Evolutionary conservation across 768 basidiomycete genomes (phyloP).

Genomic region (Lactarius psammicola): DNA sequence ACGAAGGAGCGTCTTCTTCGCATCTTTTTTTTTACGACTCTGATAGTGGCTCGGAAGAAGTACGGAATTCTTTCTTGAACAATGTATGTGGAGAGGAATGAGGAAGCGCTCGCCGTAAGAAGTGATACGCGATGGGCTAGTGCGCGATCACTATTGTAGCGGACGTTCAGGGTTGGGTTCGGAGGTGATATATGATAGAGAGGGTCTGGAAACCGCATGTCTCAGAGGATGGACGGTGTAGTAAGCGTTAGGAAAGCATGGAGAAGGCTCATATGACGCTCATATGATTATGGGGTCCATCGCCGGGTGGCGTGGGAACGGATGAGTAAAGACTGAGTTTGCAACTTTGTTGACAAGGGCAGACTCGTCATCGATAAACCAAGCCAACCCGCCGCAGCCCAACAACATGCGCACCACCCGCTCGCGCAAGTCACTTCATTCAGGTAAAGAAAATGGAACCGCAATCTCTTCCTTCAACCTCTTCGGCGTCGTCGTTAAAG

Average conservation of each 20-base stretch:
- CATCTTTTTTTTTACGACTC: background rate
- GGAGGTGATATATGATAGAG: background rate
- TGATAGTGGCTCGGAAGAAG: conserved; percentile 2
- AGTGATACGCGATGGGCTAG: background rate
- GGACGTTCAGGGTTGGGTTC: background rate
- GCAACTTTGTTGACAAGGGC: background rate
- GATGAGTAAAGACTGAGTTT: conserved; percentile 12
- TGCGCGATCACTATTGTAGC: background rate
- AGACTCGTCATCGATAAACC: conserved; percentile 8
- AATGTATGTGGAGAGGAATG: background rate
- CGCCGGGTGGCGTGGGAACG: conserved; percentile 18
- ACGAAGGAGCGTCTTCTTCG: background rate
- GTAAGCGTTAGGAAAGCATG: background rate
- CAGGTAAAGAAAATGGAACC: conserved; percentile 19
- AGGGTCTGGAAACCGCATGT: background rate
- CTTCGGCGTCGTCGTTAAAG: conserved; percentile 10
- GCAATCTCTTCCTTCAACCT: background rate
- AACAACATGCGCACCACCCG: conserved; percentile 27
- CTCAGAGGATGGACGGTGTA: background rate
- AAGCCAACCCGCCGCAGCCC: conserved; percentile 12
- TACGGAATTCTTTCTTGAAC: conserved; percentile 15
- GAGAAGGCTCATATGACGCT: background rate
- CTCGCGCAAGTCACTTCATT: conserved; percentile 12
- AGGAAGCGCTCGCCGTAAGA: background rate
- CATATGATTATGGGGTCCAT: background rate